These are phyloP conservation scores for Fomitopsis pinicola DNA, from an alignment of 1,284 basidiomycete genomes.

Conservation along the genomic window DNA sequence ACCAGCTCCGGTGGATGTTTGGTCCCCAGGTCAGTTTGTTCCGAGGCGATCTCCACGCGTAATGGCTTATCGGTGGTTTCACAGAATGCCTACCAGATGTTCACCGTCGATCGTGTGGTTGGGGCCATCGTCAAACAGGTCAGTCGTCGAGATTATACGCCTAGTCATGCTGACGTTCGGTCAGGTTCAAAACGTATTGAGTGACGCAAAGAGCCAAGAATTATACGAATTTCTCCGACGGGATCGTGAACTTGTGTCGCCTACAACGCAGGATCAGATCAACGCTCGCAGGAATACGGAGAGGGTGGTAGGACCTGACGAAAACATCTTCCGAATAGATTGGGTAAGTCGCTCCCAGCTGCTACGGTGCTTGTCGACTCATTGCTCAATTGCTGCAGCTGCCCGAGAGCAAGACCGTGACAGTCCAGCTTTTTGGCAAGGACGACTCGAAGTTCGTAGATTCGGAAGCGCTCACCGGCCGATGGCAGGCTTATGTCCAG, in stretches of 20 bases:
- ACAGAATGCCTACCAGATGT: constrained; percentile 78
- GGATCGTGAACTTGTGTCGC: constrained; percentile 61
- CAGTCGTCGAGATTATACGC: constrained; percentile 6
- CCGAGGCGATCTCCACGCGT: background rate
- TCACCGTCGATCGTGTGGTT: constrained; percentile 92
- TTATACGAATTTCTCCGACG: constrained; percentile 77
- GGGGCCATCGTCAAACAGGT: constrained; percentile 87
- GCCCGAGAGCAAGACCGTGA: constrained; percentile 65
- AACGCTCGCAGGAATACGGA: constrained; percentile 83
- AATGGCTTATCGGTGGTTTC: background rate
- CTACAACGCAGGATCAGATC: constrained; percentile 77
- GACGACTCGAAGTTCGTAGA: constrained; percentile 89
- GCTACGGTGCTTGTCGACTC: background rate
- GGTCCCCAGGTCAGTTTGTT: constrained; percentile 59
- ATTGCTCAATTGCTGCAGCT: constrained; percentile 42
- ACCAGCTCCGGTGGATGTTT: constrained; percentile 89
- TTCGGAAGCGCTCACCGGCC: constrained; percentile 74
- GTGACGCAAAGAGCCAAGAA: constrained; percentile 83
- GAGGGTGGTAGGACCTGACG: constrained; percentile 80
- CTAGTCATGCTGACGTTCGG: constrained; percentile 6
- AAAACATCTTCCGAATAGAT: constrained; percentile 90
- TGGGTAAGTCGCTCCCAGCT: constrained; percentile 56
- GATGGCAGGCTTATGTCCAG: constrained; percentile 90
- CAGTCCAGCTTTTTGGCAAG: constrained; percentile 85
- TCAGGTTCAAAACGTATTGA: constrained; percentile 73